A percentile compares a stretch with the other conserved stretches of the same genome.
Conservation (phyloP, 1,139 yeast species). For the Yueomyces sp. region DNA sequence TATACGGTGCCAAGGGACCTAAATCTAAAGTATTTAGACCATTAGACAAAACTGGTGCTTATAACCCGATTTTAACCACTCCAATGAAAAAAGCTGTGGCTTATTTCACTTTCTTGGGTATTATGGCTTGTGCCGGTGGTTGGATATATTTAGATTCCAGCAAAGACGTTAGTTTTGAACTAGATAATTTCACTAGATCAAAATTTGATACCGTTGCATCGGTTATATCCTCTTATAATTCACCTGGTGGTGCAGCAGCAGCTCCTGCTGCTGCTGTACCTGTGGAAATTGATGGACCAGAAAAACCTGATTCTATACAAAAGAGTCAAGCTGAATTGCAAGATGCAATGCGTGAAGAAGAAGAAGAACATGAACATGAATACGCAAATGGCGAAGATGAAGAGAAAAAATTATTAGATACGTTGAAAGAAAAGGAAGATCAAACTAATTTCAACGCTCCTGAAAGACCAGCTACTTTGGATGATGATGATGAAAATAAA, state of each 20-base stretch:
- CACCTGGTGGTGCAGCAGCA: not conserved
- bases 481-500: not conserved
- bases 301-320: not conserved
- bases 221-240: not conserved
- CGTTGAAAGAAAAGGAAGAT: too few species aligned
- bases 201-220: too few species aligned
- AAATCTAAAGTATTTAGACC: not conserved
- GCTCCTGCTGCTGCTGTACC: not conserved
- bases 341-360: not conserved
- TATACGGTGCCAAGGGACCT: not conserved
- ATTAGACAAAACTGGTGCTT: constrained; percentile 1
- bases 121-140: not conserved
- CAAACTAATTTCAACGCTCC: not conserved
- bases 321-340: not conserved
- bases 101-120: constrained; percentile 25
- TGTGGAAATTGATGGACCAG: not conserved
- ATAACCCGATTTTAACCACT: constrained; percentile 25
- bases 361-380: not conserved
- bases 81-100: constrained; percentile 32
- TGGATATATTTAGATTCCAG: not conserved
- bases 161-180: not conserved
- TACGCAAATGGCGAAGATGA: not conserved
- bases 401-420: too few species aligned
- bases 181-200: not conserved
- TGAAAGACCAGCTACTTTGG: not conserved